phyloP scores from a whole-genome alignment of 768 basidiomycete genomes.

The Dentipellis fragilis region DNA sequence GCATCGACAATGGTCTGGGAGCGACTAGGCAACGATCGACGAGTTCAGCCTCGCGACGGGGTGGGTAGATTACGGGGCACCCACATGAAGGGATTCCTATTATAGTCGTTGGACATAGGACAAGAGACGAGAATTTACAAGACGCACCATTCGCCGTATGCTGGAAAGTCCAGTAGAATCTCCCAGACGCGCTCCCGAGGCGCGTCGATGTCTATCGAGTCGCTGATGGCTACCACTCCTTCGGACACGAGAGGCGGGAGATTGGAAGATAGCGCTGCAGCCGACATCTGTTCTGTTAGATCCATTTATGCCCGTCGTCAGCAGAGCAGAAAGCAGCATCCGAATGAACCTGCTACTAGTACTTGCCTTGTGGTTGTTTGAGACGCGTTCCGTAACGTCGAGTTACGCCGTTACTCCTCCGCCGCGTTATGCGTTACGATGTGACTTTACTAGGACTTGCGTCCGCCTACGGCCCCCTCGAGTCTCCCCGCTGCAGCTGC shows the following conservation, averaged over 20 bases:
- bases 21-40: slow-evolving; percentile 27
- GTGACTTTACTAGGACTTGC: no score
- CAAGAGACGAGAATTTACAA: neutral
- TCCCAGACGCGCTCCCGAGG: slow-evolving; percentile 53
- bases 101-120: neutral
- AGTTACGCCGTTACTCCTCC: no score
- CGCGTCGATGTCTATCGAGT: slow-evolving; percentile 48
- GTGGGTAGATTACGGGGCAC: neutral
- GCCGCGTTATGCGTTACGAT: no score
- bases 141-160: slow-evolving; percentile 53
- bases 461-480: no score
- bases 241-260: slow-evolving; percentile 30
- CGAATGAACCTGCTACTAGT: no score
- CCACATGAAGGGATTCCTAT: slow-evolving; percentile 62
- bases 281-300: no score
- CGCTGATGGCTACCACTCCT: slow-evolving; percentile 38
- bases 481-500: no score
- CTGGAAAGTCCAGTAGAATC: slow-evolving; percentile 47
- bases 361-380: no score
- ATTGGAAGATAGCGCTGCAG: slow-evolving; percentile 2
- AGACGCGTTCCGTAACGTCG: no score
- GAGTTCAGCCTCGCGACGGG: neutral
- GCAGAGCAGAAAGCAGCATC: no score
- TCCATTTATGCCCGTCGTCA: no score
- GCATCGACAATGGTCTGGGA: slow-evolving; percentile 36